phyloP scores from a whole-genome alignment of 352 stramenopile species.

The Globisporangium orthogonon region DNA sequence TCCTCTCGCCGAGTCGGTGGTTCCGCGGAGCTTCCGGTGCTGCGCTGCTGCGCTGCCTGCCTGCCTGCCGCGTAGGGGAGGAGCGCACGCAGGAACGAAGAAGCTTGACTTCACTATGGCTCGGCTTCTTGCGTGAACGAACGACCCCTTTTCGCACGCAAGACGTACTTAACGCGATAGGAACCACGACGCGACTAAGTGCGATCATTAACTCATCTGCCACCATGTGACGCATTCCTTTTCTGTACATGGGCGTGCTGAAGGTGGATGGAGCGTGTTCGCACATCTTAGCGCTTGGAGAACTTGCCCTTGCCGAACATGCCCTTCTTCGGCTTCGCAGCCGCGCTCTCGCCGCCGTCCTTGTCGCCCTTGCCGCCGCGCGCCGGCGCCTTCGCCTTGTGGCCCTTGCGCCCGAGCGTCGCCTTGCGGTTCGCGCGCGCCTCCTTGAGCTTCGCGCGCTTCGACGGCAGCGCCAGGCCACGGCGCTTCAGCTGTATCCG shows the following conservation, averaged over 20 bases:
- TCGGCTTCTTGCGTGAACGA: not conserved
- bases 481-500: constrained; percentile 84
- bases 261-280: too few species aligned
- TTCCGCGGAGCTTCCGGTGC: too few species aligned
- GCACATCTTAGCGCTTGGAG: constrained; percentile 11
- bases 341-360: constrained; percentile 23
- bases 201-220: too few species aligned
- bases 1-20: too few species aligned
- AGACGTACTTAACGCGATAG: too few species aligned
- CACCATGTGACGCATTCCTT: too few species aligned
- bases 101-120: not conserved
- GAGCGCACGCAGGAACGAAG: not conserved
- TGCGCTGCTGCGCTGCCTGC: too few species aligned
- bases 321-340: constrained; percentile 16
- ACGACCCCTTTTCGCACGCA: not conserved
- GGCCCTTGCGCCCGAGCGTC: constrained; percentile 32
- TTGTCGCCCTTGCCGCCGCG: constrained; percentile 41
- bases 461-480: constrained; percentile 73
- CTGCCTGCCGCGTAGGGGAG: not conserved
- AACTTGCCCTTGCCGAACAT: constrained; percentile 17
- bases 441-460: constrained; percentile 81
- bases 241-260: too few species aligned
- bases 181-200: too few species aligned
- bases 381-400: constrained; percentile 12
- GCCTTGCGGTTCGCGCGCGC: constrained; percentile 61